Conservation (phyloP, 192 early-diverging fungal species). For the Geranomyces variabilis region DNA sequence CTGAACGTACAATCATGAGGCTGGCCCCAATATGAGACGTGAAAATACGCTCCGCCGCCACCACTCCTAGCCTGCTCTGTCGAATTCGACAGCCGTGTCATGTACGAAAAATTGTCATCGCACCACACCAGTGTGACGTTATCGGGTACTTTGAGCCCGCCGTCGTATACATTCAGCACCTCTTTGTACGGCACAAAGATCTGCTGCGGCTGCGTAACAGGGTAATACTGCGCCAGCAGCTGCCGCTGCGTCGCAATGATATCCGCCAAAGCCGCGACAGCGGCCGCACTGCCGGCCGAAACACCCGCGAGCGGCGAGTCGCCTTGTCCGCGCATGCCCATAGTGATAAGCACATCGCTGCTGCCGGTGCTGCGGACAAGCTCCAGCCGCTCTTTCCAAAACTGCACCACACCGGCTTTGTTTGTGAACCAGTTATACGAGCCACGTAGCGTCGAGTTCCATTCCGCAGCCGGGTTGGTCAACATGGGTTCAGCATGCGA, state of each 20-base stretch:
- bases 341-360: neutral
- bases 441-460: constrained; percentile 1
- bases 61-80: constrained; percentile 8
- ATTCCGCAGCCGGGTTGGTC: constrained; percentile 24
- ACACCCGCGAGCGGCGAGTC: constrained; percentile 2
- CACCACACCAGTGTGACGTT: constrained; percentile 27
- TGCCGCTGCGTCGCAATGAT: neutral
- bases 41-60: constrained; percentile 31
- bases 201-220: constrained; percentile 14
- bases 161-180: constrained; percentile 21
- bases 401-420: constrained; percentile 1
- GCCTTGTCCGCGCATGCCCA: constrained; percentile 1
- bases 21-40: constrained; percentile 27
- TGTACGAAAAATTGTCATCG: constrained; percentile 34
- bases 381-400: constrained; percentile 4
- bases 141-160: constrained; percentile 19
- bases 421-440: constrained; percentile 21
- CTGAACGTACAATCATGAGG: constrained; percentile 27
- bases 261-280: neutral
- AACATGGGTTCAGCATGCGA: constrained; percentile 34
- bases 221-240: neutral
- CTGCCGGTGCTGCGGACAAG: neutral
- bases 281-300: neutral
- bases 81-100: constrained; percentile 21
- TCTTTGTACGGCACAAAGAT: constrained; percentile 30